These are phyloP conservation scores for Coprinopsis sp. DNA, from an alignment of 768 basidiomycete species.

Conservation along the genomic window DNA sequence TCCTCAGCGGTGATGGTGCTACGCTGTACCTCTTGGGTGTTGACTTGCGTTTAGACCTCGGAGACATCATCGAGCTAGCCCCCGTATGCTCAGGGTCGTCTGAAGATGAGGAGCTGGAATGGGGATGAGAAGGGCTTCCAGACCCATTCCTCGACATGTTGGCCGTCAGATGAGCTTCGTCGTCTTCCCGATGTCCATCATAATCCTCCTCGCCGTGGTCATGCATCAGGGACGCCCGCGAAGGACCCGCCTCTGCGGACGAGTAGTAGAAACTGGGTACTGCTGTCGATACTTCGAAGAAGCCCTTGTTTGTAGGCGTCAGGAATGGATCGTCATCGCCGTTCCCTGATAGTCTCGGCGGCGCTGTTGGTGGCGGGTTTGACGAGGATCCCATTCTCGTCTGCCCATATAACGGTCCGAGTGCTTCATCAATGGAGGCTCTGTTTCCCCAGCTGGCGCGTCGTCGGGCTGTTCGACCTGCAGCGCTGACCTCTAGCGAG, in stretches of 20 bases:
- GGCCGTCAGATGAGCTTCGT: constrained; percentile 53
- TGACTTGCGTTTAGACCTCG: constrained; percentile 28
- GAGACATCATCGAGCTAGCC: constrained; percentile 26
- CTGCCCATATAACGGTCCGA: constrained; percentile 4
- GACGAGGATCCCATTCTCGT: neutral
- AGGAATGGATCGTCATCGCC: constrained; percentile 8
- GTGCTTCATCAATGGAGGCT: constrained; percentile 9
- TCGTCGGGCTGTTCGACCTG: neutral
- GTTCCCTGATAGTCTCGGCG: neutral
- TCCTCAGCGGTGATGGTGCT: constrained; percentile 55
- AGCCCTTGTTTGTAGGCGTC: neutral
- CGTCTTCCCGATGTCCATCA: constrained; percentile 50
- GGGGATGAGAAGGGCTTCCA: constrained; percentile 21
- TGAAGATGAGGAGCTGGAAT: constrained; percentile 26
- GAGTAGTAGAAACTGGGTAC: constrained; percentile 3
- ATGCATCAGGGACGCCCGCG: constrained; percentile 8
- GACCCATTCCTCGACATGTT: constrained; percentile 37
- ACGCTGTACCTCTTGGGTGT: constrained; percentile 49
- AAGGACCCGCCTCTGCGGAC: constrained; percentile 9
- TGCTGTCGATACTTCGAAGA: constrained; percentile 1
- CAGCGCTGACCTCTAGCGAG: constrained; percentile 7
- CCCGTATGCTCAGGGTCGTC: constrained; percentile 49
- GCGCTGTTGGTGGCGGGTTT: constrained; percentile 3
- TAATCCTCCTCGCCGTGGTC: constrained; percentile 76
- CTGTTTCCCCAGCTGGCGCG: constrained; percentile 10